Percentiles rank a stretch among this genome's conserved stretches.
These are phyloP conservation scores for Radiomyces spectabilis DNA, from an alignment of 192 early-diverging fungal genomes.

Conservation along the genomic window DNA sequence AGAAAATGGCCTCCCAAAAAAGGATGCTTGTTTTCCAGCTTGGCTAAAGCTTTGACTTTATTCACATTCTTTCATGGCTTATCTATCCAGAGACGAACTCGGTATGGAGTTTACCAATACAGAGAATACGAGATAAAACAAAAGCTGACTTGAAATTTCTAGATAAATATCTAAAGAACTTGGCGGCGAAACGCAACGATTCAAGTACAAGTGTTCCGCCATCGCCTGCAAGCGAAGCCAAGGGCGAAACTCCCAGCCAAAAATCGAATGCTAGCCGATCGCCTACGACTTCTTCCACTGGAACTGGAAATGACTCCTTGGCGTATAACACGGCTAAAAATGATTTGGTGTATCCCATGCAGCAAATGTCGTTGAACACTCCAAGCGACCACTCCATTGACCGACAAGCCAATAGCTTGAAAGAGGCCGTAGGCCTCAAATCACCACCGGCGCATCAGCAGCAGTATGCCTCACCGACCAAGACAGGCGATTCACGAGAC, in stretches of 20 bases:
- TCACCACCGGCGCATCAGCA: no score
- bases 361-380: background rate
- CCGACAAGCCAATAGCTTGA: background rate
- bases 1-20: background rate
- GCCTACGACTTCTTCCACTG: background rate
- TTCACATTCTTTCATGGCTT: background rate
- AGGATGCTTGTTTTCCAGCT: background rate
- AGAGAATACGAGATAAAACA: no score
- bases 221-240: no score
- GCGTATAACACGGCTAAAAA: background rate
- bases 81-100: slow-evolving; percentile 8
- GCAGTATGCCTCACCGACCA: no score
- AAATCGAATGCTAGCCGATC: background rate
- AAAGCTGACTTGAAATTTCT: no score
- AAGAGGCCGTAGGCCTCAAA: no score
- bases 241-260: background rate
- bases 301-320: background rate
- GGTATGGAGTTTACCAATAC: no score
- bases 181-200: background rate
- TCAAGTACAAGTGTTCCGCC: no score
- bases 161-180: slow-evolving; percentile 2
- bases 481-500: background rate
- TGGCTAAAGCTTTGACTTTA: background rate
- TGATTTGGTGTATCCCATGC: slow-evolving; percentile 2
- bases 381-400: background rate